These are phyloP conservation scores for Coemansia sp. DNA, from an alignment of 192 early-diverging fungal species.

Conservation along the genomic window DNA sequence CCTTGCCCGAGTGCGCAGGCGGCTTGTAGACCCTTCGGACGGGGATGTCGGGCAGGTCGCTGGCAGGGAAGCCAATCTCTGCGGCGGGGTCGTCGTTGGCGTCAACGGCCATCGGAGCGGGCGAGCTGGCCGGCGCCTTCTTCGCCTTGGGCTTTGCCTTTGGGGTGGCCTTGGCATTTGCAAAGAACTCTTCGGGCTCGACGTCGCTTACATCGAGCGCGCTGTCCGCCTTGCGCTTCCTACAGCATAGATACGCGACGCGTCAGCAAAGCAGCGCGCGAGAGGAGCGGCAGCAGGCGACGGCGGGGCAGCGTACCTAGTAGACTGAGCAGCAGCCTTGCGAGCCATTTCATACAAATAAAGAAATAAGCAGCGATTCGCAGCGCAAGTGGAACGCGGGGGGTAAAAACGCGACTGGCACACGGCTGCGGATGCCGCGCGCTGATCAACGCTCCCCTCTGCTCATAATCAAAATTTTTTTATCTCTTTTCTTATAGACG, in stretches of 20 bases:
- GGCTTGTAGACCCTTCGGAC: constrained; percentile 24
- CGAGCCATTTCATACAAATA: background rate
- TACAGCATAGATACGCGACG: background rate
- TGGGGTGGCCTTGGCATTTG: constrained; percentile 3
- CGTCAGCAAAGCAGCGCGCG: background rate
- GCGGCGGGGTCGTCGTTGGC: background rate
- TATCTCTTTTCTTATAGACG: too few species aligned
- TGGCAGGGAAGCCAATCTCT: constrained; percentile 27
- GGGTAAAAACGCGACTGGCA: background rate
- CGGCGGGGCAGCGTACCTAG: background rate
- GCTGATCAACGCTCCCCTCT: too few species aligned
- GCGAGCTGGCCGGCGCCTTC: background rate
- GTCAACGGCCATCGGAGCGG: constrained; percentile 9
- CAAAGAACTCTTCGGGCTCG: constrained; percentile 31
- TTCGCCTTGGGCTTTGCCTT: constrained; percentile 6
- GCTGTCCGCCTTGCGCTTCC: constrained; percentile 17
- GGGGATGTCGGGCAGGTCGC: constrained; percentile 24
- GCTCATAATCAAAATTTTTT: too few species aligned
- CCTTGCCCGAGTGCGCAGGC: constrained; percentile 20
- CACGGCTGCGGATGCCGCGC: too few species aligned
- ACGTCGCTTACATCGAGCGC: constrained; percentile 9
- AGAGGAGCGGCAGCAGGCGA: background rate
- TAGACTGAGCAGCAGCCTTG: background rate
- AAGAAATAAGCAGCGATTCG: background rate
- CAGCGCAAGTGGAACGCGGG: background rate